Conservation (phyloP, 495 filamentous ascomycete species). For the Penicillium bovifimosum region DNA sequence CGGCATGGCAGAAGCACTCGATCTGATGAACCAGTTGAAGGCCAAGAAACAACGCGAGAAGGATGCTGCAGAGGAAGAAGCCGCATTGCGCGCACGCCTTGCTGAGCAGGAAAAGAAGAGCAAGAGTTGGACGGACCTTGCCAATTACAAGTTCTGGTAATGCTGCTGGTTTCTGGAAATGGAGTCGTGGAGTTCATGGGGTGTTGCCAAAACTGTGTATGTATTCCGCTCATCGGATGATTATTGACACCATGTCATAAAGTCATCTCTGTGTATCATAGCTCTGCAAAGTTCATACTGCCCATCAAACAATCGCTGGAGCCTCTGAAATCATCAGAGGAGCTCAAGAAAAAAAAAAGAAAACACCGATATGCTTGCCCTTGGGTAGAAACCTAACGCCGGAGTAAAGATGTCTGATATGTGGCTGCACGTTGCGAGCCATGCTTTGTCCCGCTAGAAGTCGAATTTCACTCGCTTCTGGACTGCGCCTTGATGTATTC, state of each 20-base stretch:
- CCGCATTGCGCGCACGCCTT: conserved; percentile 26
- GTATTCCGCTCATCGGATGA: conserved; percentile 18
- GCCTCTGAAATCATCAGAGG: neutral
- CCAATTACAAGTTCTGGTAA: conserved; percentile 49
- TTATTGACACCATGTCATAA: conserved; percentile 21
- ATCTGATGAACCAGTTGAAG: conserved; percentile 71
- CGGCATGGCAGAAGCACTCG: conserved; percentile 72
- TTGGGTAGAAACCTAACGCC: conserved; percentile 1
- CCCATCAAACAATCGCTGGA: conserved; percentile 3
- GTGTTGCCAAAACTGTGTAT: conserved; percentile 28
- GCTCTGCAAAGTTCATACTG: conserved; percentile 13
- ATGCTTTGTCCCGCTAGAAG: conserved; percentile 11
- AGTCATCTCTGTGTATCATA: conserved; percentile 31
- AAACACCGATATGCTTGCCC: neutral
- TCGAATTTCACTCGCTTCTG: conserved; percentile 45
- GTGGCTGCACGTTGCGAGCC: neutral
- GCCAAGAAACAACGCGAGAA: conserved; percentile 61
- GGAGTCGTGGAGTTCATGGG: conserved; percentile 37
- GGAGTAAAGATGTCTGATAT: neutral
- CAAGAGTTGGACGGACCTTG: conserved; percentile 48
- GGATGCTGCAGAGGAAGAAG: conserved; percentile 50
- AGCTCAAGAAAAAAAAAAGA: conserved; percentile 1
- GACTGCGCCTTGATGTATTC: conserved; percentile 31
- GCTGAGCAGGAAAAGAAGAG: conserved; percentile 46
- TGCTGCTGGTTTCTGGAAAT: conserved; percentile 16